Evolutionary conservation across 1,139 yeast species (phyloP).

Genomic region (Waltiozyma sp.): DNA sequence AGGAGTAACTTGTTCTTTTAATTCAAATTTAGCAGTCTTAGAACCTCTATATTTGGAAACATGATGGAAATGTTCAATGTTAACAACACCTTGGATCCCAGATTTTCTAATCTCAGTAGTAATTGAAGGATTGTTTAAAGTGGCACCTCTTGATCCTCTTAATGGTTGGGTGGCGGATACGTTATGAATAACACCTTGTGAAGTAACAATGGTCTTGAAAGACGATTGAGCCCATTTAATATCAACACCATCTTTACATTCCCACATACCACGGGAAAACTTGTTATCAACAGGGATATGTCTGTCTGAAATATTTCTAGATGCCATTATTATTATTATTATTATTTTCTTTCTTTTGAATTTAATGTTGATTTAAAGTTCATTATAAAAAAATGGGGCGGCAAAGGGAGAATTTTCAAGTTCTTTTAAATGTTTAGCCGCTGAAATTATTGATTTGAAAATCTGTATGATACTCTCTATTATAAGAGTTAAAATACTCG

Average conservation of each 20-base stretch:
- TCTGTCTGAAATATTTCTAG: constrained; percentile 4
- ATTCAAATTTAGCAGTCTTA: constrained; percentile 10
- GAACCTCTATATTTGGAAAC: constrained; percentile 9
- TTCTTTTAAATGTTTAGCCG: too few species aligned
- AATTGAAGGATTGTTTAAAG: constrained; percentile 13
- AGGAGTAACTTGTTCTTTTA: constrained; percentile 3
- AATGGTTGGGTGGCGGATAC: constrained; percentile 6
- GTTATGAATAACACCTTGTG: constrained; percentile 9
- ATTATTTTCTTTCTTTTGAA: too few species aligned
- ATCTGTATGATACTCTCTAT: too few species aligned
- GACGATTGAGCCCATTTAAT: constrained; percentile 12
- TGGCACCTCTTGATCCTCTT: constrained; percentile 8
- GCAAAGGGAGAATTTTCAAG: too few species aligned
- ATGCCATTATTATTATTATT: not conserved
- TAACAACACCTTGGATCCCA: constrained; percentile 10
- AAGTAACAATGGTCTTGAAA: constrained; percentile 9
- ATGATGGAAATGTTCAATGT: constrained; percentile 15
- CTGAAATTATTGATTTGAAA: too few species aligned
- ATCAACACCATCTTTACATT: constrained; percentile 10
- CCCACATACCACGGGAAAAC: constrained; percentile 15
- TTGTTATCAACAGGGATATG: constrained; percentile 8
- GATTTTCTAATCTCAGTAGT: constrained; percentile 9
- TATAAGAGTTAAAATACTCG: too few species aligned
- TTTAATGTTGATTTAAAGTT: too few species aligned
- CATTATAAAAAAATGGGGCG: too few species aligned